These are phyloP conservation scores for Microbotryomycetes sp. DNA, from an alignment of 1,284 basidiomycete genomes.

Conservation along the genomic window DNA sequence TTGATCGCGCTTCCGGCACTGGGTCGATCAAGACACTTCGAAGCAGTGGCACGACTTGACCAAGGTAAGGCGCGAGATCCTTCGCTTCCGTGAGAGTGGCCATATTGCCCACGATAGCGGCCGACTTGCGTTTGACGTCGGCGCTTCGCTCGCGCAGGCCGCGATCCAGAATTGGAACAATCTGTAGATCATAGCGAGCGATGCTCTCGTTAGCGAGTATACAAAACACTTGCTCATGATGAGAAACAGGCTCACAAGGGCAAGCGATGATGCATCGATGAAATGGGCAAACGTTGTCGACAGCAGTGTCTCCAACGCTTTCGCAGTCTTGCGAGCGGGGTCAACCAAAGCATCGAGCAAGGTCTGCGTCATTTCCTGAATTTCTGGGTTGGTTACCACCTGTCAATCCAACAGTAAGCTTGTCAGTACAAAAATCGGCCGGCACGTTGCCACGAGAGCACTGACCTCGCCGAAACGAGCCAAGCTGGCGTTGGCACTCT, in stretches of 20 bases:
- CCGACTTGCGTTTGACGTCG: slow-evolving; percentile 90
- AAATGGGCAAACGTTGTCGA: slow-evolving; percentile 98
- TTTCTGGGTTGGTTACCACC: slow-evolving; percentile 53
- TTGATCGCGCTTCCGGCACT: slow-evolving; percentile 75
- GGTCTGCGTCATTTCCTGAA: slow-evolving; percentile 83
- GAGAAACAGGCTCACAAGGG: slow-evolving; percentile 56
- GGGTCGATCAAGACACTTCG: slow-evolving; percentile 73
- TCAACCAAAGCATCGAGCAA: slow-evolving; percentile 95
- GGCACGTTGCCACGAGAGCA: not conserved
- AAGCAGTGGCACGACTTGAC: slow-evolving; percentile 80
- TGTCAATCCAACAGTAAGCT: not conserved
- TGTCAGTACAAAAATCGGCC: not conserved
- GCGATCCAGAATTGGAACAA: slow-evolving; percentile 91
- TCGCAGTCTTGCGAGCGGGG: slow-evolving; percentile 77
- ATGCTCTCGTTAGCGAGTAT: not conserved
- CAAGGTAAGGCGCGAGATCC: slow-evolving; percentile 94
- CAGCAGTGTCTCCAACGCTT: slow-evolving; percentile 72
- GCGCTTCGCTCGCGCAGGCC: slow-evolving; percentile 87
- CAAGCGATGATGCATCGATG: slow-evolving; percentile 96
- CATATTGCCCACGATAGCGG: slow-evolving; percentile 94
- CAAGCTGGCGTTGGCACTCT: slow-evolving; percentile 87
- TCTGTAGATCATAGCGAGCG: slow-evolving; percentile 54
- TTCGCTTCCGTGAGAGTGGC: slow-evolving; percentile 76
- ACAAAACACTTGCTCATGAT: not conserved
- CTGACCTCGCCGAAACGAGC: slow-evolving; percentile 85